Evolutionary conservation across 108 stramenopile species (phyloP), one percentile per base, ranked within the genome.

Genomic region (Pseudonitzschia multistriata): DNA sequence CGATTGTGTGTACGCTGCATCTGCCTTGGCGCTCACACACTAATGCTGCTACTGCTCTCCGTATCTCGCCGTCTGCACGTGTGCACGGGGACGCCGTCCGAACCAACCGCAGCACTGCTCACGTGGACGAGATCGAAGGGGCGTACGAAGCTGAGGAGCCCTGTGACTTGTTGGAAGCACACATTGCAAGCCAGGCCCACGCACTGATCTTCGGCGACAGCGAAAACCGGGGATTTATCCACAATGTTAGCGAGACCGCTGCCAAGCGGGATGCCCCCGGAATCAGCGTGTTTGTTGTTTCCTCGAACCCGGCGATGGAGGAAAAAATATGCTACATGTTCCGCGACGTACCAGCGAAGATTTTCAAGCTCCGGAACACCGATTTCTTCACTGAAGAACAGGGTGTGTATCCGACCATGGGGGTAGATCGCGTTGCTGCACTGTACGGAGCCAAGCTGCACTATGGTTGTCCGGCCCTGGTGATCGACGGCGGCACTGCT

Each of bases 401-500:
- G 34, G 92, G 89, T 0, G 29, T 78, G 39, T 94, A 91, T 62
- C 68, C 78, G 17, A 74, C 53, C 39, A 84, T 94, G 74, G 92
- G 92, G 11, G 78, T 87, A 1, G 92, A 94, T 77, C 83, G 92
- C 14, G 87, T 78, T 3, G 88, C 92, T 6, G 72, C 72, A 5
- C 49, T 80, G 48, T 62, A 56, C 64, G 86, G 81, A 5, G 86
- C 89, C 15, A 66, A 60, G 5, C 36, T 72, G 22, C 24, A 70
- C 19, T 53, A 74, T 62, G 85, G 85, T 0, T 61, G 50, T 40
- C 86, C 89, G 1, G 79, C 77, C 4, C 45, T 79, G 63, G 86
- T 87, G 6, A 79, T 90, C 67, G 89, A 90, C 57, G 89, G 85
- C 1, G 89, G 89, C 0, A 90, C 86, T 0, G 85, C 86, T 35